These are phyloP conservation scores for Sarocladiaceae sp. DNA, from an alignment of 2,329 filamentous ascomycete genomes.

Conservation along the genomic window DNA sequence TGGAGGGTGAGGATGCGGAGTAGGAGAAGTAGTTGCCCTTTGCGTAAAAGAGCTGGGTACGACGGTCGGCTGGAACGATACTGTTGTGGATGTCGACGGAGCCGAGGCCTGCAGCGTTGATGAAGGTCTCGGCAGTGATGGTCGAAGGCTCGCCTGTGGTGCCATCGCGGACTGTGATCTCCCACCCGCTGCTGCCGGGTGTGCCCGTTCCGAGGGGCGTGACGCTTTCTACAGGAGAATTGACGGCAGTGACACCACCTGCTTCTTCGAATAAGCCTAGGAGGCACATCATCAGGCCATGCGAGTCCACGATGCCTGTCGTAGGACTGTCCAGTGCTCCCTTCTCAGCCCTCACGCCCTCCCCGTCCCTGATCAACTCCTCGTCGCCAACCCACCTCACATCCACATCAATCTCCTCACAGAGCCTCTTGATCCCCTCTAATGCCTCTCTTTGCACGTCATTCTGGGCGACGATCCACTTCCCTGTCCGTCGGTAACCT, in stretches of 20 bases:
- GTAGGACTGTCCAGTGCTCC: conserved; percentile 78
- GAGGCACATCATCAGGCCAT: conserved; percentile 76
- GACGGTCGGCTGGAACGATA: conserved; percentile 55
- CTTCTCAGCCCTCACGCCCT: conserved; percentile 62
- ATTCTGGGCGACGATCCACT: conserved; percentile 92
- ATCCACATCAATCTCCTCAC: conserved; percentile 49
- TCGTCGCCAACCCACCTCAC: conserved; percentile 59
- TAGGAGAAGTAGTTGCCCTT: conserved; percentile 97
- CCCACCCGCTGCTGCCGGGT: conserved; percentile 59
- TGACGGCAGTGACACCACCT: conserved; percentile 68
- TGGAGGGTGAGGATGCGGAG: conserved; percentile 52
- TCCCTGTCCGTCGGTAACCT: conserved; percentile 68
- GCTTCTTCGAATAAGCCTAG: conserved; percentile 69
- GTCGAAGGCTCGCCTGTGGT: conserved; percentile 40
- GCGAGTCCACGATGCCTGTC: conserved; percentile 87
- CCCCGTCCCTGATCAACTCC: conserved; percentile 62
- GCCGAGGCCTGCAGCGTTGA: conserved; percentile 81
- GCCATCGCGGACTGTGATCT: conserved; percentile 49
- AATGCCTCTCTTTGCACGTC: conserved; percentile 59
- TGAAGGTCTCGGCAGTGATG: conserved; percentile 67
- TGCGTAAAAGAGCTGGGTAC: conserved; percentile 66
- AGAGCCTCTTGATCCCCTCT: conserved; percentile 43
- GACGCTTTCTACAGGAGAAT: conserved; percentile 58
- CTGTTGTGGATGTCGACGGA: conserved; percentile 76
- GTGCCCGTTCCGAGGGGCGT: conserved; percentile 34